A percentile compares a stretch with the other conserved stretches of the same genome.
These are phyloP conservation scores for Hemileccinum rubropunctum DNA, from an alignment of 768 basidiomycete species.

Conservation along the genomic window DNA sequence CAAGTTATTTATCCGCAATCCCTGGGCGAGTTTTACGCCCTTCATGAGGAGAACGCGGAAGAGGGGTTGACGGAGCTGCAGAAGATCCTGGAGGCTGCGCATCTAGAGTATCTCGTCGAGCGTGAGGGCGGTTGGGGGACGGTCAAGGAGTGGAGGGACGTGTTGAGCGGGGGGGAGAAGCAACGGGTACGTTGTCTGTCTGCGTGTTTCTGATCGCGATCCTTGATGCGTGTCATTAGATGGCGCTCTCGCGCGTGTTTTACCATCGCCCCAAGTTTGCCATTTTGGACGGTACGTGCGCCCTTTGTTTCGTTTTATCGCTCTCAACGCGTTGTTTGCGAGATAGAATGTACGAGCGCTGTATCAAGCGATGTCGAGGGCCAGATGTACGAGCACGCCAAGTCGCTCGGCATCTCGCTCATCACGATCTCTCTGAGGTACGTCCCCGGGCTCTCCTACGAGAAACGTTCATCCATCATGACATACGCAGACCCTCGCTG, in stretches of 20 bases:
- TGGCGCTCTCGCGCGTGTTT: conserved; percentile 92
- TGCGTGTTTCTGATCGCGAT: conserved; percentile 1
- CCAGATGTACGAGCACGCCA: conserved; percentile 91
- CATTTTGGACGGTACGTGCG: conserved; percentile 72
- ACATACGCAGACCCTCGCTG: conserved; percentile 63
- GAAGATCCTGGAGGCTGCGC: conserved; percentile 75
- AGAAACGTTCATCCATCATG: no score
- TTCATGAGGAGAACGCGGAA: conserved; percentile 41
- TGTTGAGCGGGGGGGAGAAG: conserved; percentile 95
- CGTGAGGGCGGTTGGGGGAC: conserved; percentile 90
- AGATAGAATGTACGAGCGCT: conserved; percentile 86
- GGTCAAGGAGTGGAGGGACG: conserved; percentile 94
- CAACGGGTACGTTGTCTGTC: conserved; percentile 55
- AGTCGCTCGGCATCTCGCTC: conserved; percentile 84
- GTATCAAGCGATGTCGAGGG: conserved; percentile 97
- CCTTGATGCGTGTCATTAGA: conserved; percentile 38
- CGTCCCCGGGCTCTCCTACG: conserved; percentile 12
- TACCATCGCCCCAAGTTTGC: conserved; percentile 84
- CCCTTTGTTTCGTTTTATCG: not conserved
- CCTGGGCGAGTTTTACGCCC: conserved; percentile 65
- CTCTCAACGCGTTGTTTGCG: not conserved
- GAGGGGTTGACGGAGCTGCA: conserved; percentile 67
- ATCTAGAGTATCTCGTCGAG: conserved; percentile 78
- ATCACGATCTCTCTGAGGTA: conserved; percentile 90
- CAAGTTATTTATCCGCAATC: conserved; percentile 90